Percentiles rank a stretch among this genome's conserved stretches.
Conservation (phyloP, 192 early-diverging fungal species). For the Podila verticillata region DNA sequence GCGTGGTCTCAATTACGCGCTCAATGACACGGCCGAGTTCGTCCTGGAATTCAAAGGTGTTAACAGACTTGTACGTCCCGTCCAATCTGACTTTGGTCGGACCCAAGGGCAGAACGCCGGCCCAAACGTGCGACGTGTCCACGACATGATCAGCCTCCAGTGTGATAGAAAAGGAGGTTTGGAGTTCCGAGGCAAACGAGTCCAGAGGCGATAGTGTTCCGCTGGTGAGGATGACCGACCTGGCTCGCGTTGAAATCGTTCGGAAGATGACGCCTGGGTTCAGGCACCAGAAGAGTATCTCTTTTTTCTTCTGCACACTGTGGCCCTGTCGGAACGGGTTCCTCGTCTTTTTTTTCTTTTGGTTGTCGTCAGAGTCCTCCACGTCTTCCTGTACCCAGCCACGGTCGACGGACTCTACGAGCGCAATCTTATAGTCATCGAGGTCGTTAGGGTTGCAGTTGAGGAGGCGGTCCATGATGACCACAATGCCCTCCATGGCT, state of each 20-base stretch:
- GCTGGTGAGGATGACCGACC: slow-evolving; percentile 67
- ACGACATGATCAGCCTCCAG: slow-evolving; percentile 71
- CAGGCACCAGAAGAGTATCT: slow-evolving; percentile 72
- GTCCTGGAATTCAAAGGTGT: slow-evolving; percentile 22
- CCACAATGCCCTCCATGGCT: slow-evolving; percentile 12
- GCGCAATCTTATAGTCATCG: slow-evolving; percentile 30
- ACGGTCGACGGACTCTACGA: slow-evolving; percentile 20
- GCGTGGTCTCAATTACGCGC: slow-evolving; percentile 41
- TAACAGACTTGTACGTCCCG: slow-evolving; percentile 14
- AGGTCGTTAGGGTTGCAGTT: slow-evolving; percentile 2
- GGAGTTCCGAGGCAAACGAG: slow-evolving; percentile 65
- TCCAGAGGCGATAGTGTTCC: slow-evolving; percentile 73
- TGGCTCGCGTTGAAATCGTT: slow-evolving; percentile 47
- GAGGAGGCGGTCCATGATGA: slow-evolving; percentile 4
- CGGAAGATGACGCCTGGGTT: slow-evolving; percentile 68
- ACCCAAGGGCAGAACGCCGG: slow-evolving; percentile 21
- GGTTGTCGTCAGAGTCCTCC: too few relatives aligned
- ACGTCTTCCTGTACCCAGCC: neutral
- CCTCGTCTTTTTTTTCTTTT: too few relatives aligned
- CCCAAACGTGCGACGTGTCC: slow-evolving; percentile 54
- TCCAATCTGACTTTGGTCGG: slow-evolving; percentile 28
- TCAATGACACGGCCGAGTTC: slow-evolving; percentile 28
- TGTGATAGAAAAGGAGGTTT: slow-evolving; percentile 54
- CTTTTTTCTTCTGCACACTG: neutral
- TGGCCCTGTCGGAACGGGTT: too few relatives aligned